Evolutionary conservation across 352 stramenopile genomes (phyloP), one percentile per base, ranked within the genome.

Genomic region (Peronospora tabacina): DNA sequence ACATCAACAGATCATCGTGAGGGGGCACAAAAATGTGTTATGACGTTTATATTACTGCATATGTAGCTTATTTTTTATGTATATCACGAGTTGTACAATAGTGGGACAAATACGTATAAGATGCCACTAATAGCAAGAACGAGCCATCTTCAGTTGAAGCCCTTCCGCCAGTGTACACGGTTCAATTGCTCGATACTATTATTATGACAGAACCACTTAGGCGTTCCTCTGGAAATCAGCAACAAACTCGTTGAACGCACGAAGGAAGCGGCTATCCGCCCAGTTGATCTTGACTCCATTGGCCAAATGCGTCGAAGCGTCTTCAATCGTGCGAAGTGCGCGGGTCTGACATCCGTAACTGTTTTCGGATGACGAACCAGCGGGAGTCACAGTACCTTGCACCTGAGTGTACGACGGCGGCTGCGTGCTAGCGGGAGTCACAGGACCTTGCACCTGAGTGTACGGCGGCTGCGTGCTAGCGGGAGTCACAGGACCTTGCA

Each of bases 231-330:
- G 20, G 49, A 67, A 70, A 26, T 38, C 40, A 24, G 51, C 28
- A 0, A 57, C 56, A 20, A 70, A 70, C 29, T 55, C 47, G 44
- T 66, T 55, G 39, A 70, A 70, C 2, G 61, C 61, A 13, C 58
- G 61, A 2, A 70, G 57, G 52, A 70, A 67, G 26, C 52, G 61
- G 40, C 33, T 62, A 45, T 70, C 61, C 5, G 39, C 47, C 61
- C 61, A 70, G 30, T 70, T 48, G 35, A 70, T 52, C 43, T 55
- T 43, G 17, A 7, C 47, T 1, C 57, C 52, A 32, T 53, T 67
- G 7, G 26, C 12, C 37, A 70, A 35, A 38, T 63, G 52, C 0
- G 19, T 66, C 10, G 57, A 57, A 15, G 52, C 44, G 11, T 66
- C 44, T 12, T 51, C 57, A 24, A 29, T 32, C 3, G 26, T 49